phyloP scores from a whole-genome alignment of 768 basidiomycete genomes.

The Clitopilus passeckerianus region DNA sequence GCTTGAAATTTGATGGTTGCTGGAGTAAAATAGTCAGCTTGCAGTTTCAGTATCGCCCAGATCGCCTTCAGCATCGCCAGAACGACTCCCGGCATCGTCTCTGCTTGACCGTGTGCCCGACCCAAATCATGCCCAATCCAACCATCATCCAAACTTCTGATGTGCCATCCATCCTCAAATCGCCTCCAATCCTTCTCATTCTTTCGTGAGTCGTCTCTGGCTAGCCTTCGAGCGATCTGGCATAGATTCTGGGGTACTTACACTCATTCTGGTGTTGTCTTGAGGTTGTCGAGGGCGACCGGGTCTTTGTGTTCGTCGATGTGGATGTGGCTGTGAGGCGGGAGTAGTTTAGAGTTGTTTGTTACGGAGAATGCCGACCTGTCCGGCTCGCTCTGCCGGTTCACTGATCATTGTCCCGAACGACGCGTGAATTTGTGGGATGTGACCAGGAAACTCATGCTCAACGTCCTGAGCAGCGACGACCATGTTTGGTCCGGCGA shows the following conservation, averaged over 20 bases:
- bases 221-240: background rate
- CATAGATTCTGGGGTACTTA: background rate
- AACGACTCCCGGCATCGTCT: constrained; percentile 6
- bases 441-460: background rate
- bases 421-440: background rate
- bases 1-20: constrained; percentile 87
- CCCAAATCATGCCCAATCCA: background rate
- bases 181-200: background rate
- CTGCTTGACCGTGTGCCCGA: background rate
- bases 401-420: background rate
- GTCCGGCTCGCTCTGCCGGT: background rate
- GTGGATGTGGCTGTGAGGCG: background rate
- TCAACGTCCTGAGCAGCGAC: background rate
- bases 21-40: constrained; percentile 11
- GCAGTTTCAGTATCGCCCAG: background rate
- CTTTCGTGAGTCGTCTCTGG: background rate
- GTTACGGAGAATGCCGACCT: background rate
- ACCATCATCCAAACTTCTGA: constrained; percentile 11
- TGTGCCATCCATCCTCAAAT: background rate
- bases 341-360: background rate
- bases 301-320: background rate
- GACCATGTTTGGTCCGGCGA: background rate
- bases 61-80: background rate
- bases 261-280: background rate
- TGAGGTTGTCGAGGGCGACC: background rate